A percentile compares a stretch with the other conserved stretches of the same genome.
These are phyloP conservation scores for Pyrus pyrifolia DNA, from an alignment of 306 rosid species.

Conservation along the genomic window DNA sequence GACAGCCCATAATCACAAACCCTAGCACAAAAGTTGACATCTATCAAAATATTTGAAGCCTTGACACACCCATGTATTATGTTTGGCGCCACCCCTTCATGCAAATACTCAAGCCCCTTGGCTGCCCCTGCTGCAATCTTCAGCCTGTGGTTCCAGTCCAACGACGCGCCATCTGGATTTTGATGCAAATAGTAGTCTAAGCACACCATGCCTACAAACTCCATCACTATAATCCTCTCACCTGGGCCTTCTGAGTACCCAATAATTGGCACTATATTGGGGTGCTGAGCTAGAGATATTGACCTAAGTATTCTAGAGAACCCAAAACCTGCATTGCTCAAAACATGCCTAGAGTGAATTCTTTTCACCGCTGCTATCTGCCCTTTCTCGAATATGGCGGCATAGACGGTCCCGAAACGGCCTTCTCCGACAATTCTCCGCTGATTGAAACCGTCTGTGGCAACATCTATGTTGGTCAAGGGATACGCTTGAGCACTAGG, in stretches of 20 bases:
- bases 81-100: constrained; percentile 62
- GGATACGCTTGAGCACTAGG: constrained; percentile 39
- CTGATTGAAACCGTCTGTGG: constrained; percentile 70
- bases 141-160: constrained; percentile 51
- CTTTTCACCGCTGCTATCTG: constrained; percentile 60
- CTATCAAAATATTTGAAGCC: constrained; percentile 64
- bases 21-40: constrained; percentile 43
- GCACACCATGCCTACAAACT: constrained; percentile 47
- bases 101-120: constrained; percentile 70
- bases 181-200: constrained; percentile 61
- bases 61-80: constrained; percentile 78
- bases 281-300: constrained; percentile 71
- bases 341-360: constrained; percentile 57
- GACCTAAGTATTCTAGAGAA: constrained; percentile 51
- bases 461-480: constrained; percentile 48
- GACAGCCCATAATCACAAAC: constrained; percentile 64
- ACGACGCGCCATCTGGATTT: constrained; percentile 51
- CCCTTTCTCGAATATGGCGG: constrained; percentile 34
- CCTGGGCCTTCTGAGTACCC: constrained; percentile 88
- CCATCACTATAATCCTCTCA: constrained; percentile 68
- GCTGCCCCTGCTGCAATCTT: constrained; percentile 74
- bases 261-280: constrained; percentile 60
- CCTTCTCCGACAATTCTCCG: constrained; percentile 67
- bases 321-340: constrained; percentile 69
- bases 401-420: constrained; percentile 74